Evolutionary conservation across 768 basidiomycete genomes (phyloP).

Genomic region (Kwoniella dejecticola): DNA sequence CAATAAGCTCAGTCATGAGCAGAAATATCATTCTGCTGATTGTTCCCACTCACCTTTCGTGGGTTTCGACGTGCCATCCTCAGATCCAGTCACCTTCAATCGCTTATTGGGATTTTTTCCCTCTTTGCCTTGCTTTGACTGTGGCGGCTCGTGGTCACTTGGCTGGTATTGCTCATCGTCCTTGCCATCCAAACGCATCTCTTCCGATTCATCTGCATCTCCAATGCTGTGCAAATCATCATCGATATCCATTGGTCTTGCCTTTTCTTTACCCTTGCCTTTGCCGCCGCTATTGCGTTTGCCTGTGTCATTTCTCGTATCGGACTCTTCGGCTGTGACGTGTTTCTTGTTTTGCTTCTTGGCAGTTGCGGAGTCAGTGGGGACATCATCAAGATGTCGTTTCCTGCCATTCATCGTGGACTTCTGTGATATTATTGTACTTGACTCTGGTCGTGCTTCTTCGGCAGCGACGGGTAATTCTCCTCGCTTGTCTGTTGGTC

Average conservation of each 20-base stretch:
- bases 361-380: too few species aligned
- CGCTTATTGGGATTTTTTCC: constrained; percentile 8
- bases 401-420: neutral
- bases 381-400: neutral
- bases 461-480: too few species aligned
- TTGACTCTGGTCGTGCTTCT: too few species aligned
- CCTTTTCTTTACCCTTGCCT: constrained; percentile 11
- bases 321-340: too few species aligned
- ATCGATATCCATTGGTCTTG: neutral
- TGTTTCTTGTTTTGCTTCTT: neutral
- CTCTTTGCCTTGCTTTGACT: neutral
- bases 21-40: too few species aligned
- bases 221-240: constrained; percentile 16
- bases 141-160: neutral
- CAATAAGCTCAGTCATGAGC: too few species aligned
- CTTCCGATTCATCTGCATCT: constrained; percentile 7
- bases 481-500: too few species aligned
- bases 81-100: constrained; percentile 16
- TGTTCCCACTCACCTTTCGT: constrained; percentile 13
- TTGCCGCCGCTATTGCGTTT: neutral
- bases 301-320: neutral
- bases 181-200: neutral
- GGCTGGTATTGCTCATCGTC: neutral
- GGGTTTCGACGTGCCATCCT: neutral
- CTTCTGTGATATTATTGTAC: too few species aligned